phyloP scores from a whole-genome alignment of 495 filamentous ascomycete species.

The Penicillium ucsense region DNA sequence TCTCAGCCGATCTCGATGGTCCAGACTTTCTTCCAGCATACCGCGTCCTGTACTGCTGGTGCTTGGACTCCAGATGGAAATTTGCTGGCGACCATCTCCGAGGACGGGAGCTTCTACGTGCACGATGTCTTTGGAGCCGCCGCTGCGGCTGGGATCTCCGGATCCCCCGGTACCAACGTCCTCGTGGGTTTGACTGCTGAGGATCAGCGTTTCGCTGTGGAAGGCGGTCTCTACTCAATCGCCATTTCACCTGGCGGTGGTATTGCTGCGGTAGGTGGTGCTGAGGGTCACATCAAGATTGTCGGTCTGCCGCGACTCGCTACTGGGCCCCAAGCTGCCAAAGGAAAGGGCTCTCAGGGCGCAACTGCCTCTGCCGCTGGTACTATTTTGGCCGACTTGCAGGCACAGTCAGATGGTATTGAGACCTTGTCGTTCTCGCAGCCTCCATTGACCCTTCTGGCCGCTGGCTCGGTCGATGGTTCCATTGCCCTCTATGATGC shows the following conservation, averaged over 20 bases:
- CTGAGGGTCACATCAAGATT: conserved; percentile 70
- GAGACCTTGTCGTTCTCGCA: conserved; percentile 81
- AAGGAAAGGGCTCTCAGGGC: conserved; percentile 27
- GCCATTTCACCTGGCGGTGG: conserved; percentile 68
- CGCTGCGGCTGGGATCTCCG: conserved; percentile 60
- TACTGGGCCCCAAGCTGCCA: conserved; percentile 20
- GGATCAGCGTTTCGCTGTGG: conserved; percentile 85
- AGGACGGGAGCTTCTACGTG: conserved; percentile 82
- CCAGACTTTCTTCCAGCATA: conserved; percentile 86
- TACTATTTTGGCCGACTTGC: conserved; percentile 62
- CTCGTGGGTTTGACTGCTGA: conserved; percentile 70
- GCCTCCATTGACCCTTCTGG: conserved; percentile 65
- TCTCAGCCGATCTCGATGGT: conserved; percentile 62
- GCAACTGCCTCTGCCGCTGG: conserved; percentile 57
- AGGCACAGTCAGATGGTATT: conserved; percentile 66
- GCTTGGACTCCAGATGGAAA: conserved; percentile 84
- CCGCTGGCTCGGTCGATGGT: conserved; percentile 84
- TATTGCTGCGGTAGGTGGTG: conserved; percentile 79
- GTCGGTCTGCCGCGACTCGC: conserved; percentile 70
- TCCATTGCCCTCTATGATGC: conserved; percentile 83
- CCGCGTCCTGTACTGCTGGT: conserved; percentile 76
- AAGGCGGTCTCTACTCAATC: conserved; percentile 82
- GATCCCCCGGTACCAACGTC: conserved; percentile 55
- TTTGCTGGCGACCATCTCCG: conserved; percentile 79
- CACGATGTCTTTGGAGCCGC: conserved; percentile 87